Percentiles rank a stretch among this genome's conserved stretches.
These are phyloP conservation scores for Rhizophagus clarus DNA, from an alignment of 192 early-diverging fungal species.

Conservation along the genomic window DNA sequence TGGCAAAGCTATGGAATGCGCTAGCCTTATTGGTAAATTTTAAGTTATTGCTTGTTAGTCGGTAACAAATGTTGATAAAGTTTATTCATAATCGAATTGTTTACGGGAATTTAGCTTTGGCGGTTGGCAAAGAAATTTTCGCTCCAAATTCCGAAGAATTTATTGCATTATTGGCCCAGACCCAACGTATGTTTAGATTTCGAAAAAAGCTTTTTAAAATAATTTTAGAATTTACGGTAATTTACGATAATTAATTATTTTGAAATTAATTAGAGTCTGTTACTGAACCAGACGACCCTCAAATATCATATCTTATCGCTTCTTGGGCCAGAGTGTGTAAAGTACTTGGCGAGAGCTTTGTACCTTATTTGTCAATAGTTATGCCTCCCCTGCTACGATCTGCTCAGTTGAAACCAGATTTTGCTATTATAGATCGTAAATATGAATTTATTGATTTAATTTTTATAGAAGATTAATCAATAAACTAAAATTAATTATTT, in stretches of 20 bases:
- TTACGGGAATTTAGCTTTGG: slow-evolving; percentile 58
- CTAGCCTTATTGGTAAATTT: slow-evolving; percentile 71
- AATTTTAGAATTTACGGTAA: neutral
- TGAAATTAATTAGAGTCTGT: slow-evolving; percentile 45
- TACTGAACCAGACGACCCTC: slow-evolving; percentile 92
- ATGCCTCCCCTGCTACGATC: slow-evolving; percentile 88
- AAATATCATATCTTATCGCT: slow-evolving; percentile 87
- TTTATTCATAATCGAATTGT: neutral
- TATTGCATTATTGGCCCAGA: slow-evolving; percentile 76
- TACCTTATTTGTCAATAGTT: slow-evolving; percentile 87
- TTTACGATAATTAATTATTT: neutral
- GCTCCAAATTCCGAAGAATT: slow-evolving; percentile 77
- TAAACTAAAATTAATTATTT: neutral
- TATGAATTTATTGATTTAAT: slow-evolving; percentile 3
- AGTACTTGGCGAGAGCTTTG: slow-evolving; percentile 91
- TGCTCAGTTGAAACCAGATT: slow-evolving; percentile 91
- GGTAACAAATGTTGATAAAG: neutral
- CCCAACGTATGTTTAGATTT: slow-evolving; percentile 55
- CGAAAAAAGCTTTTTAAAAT: neutral
- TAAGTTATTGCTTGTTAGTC: neutral
- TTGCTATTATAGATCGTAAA: slow-evolving; percentile 81
- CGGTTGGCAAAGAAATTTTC: slow-evolving; percentile 91
- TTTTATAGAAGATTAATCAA: neutral
- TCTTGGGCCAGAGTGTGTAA: slow-evolving; percentile 98
- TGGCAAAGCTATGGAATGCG: slow-evolving; percentile 98